phyloP scores from a whole-genome alignment of 345 rosid species.

The Salix arbutifolia region DNA sequence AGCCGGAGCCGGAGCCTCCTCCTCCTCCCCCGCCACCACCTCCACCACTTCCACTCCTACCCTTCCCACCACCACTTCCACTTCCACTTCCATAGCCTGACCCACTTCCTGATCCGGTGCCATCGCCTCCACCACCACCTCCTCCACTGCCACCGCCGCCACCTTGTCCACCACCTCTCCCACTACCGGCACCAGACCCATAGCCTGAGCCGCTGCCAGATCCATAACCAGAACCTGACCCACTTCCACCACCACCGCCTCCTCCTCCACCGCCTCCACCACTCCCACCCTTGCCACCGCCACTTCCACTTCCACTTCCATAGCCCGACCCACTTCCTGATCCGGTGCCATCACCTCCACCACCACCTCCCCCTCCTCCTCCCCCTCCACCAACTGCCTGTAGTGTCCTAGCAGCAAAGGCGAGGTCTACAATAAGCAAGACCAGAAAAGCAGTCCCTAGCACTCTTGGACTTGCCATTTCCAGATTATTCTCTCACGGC shows the following conservation, averaged over 20 bases:
- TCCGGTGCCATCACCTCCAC: conserved; percentile 12
- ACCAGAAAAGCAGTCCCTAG: conserved; percentile 38
- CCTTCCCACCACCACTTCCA: no score
- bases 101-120: conserved; percentile 8
- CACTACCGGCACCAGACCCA: not conserved
- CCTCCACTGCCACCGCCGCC: no score
- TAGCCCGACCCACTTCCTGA: conserved; percentile 6
- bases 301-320: no score
- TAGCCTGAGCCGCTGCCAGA: not conserved
- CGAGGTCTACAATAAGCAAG: conserved; percentile 39
- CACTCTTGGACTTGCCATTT: conserved; percentile 29
- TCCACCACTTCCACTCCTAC: no score
- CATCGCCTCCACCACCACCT: not conserved
- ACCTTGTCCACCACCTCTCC: no score
- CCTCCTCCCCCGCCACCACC: not conserved
- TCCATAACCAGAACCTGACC: not conserved
- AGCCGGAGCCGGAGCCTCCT: conserved; percentile 9
- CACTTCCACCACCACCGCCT: not conserved
- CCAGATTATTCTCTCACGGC: not conserved
- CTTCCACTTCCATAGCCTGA: not conserved
- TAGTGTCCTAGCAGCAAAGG: conserved; percentile 42
- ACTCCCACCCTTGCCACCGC: no score
- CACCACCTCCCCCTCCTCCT: conserved; percentile 35
- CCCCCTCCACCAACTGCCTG: conserved; percentile 33
- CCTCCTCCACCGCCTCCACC: not conserved